Conservation (phyloP, 805 yeast species). For the Suhomyces pyralidae region DNA sequence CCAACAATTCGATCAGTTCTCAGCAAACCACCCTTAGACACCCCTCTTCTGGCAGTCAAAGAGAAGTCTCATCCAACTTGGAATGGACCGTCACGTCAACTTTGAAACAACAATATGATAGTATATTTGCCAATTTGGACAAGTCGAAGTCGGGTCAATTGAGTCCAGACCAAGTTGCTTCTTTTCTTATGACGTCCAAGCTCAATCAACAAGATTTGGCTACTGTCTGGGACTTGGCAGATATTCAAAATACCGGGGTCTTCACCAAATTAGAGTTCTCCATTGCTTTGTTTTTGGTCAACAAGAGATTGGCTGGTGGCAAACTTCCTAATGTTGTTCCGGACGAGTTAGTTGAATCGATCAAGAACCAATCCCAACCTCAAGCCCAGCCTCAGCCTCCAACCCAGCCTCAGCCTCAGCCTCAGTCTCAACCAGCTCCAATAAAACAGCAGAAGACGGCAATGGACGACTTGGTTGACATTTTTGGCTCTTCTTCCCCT, state of each 20-base stretch:
- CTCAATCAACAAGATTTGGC: slow-evolving; percentile 84
- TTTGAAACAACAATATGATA: slow-evolving; percentile 74
- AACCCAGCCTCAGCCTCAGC: slow-evolving; percentile 7
- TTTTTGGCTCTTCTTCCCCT: slow-evolving; percentile 30
- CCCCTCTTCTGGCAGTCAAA: slow-evolving; percentile 9
- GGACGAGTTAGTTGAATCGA: slow-evolving; percentile 46
- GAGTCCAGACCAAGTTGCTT: slow-evolving; percentile 79
- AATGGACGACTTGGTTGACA: slow-evolving; percentile 62
- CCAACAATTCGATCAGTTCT: slow-evolving; percentile 30
- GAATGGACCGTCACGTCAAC: slow-evolving; percentile 71
- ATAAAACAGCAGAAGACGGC: slow-evolving; percentile 44
- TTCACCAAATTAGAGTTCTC: slow-evolving; percentile 83
- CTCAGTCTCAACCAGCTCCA: neutral
- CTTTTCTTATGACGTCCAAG: slow-evolving; percentile 83
- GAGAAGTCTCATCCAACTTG: slow-evolving; percentile 22
- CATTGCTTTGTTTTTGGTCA: slow-evolving; percentile 90
- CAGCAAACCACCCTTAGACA: slow-evolving; percentile 37
- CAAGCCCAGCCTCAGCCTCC: slow-evolving; percentile 10
- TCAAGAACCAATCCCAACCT: slow-evolving; percentile 13
- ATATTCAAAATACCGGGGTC: slow-evolving; percentile 78
- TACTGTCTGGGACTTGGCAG: slow-evolving; percentile 91
- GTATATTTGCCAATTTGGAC: slow-evolving; percentile 77
- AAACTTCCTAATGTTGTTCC: slow-evolving; percentile 80
- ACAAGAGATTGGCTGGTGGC: slow-evolving; percentile 74
- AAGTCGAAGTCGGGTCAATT: slow-evolving; percentile 58